These are phyloP conservation scores for Ophiostoma himal-ulmi DNA, from an alignment of 2,329 filamentous ascomycete genomes.

Conservation along the genomic window DNA sequence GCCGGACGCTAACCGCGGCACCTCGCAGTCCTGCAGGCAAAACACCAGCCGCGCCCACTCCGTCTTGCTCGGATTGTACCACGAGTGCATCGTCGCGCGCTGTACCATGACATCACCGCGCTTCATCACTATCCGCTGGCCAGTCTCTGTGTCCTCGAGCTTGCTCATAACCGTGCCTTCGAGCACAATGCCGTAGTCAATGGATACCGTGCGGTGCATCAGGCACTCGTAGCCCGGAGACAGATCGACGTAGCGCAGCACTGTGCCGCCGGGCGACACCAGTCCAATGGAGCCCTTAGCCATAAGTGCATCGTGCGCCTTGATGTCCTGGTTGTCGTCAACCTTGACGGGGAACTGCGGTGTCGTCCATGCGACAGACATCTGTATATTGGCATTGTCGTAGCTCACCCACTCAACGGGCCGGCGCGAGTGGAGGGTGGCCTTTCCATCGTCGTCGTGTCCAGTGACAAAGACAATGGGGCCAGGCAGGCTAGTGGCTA, in stretches of 20 bases:
- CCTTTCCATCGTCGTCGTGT: conserved; percentile 24
- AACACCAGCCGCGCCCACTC: conserved; percentile 45
- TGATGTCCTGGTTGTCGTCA: conserved; percentile 25
- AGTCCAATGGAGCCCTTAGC: conserved; percentile 24
- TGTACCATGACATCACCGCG: conserved; percentile 36
- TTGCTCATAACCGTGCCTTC: conserved; percentile 25
- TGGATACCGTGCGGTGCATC: conserved; percentile 30
- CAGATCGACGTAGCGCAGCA: conserved; percentile 30
- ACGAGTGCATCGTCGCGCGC: conserved; percentile 48
- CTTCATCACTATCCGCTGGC: conserved; percentile 23
- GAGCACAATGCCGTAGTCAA: conserved; percentile 29
- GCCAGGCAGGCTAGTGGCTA: conserved; percentile 21
- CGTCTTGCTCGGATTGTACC: conserved; percentile 44
- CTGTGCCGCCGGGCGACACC: conserved; percentile 26
- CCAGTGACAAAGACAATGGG: conserved; percentile 25
- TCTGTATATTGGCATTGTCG: conserved; percentile 21
- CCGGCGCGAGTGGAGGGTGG: conserved; percentile 25
- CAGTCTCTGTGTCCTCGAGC: conserved; percentile 23
- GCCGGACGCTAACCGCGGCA: conserved; percentile 24
- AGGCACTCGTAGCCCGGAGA: conserved; percentile 33
- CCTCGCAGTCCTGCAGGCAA: conserved; percentile 37
- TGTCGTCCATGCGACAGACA: conserved; percentile 27
- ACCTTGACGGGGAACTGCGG: conserved; percentile 24
- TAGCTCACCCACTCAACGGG: conserved; percentile 22
- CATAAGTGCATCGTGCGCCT: conserved; percentile 24